Conservation (phyloP, 495 filamentous ascomycete species). For the Oleoguttula mirabilis region DNA sequence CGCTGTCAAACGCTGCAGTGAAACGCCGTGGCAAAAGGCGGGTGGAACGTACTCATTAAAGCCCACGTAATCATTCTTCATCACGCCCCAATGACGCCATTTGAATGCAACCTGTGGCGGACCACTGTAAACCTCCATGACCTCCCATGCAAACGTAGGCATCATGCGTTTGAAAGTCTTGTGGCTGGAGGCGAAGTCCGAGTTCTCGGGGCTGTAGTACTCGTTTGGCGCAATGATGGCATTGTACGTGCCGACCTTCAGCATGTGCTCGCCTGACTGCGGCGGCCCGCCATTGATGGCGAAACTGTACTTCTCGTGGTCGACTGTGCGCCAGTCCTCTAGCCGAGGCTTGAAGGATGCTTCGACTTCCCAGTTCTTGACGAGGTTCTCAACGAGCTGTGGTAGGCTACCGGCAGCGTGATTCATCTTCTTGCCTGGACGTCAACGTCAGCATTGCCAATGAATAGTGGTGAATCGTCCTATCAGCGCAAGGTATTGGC, state of each 20-base stretch:
- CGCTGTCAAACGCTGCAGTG: background rate
- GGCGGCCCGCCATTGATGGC: slow-evolving; percentile 47
- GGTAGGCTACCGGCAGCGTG: slow-evolving; percentile 46
- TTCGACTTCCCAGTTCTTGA: slow-evolving; percentile 64
- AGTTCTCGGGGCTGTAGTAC: slow-evolving; percentile 47
- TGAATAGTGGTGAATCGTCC: no score
- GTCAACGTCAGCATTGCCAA: background rate
- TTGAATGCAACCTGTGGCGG: slow-evolving; percentile 48
- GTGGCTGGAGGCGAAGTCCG: slow-evolving; percentile 47
- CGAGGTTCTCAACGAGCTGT: slow-evolving; percentile 51
- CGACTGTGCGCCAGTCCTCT: slow-evolving; percentile 52
- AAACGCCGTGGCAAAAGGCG: background rate
- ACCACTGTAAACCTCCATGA: slow-evolving; percentile 50
- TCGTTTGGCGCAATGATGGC: slow-evolving; percentile 48
- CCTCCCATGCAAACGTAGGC: slow-evolving; percentile 60
- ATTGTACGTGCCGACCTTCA: slow-evolving; percentile 55
- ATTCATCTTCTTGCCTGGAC: slow-evolving; percentile 40
- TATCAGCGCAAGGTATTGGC: no score
- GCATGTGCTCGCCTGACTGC: slow-evolving; percentile 50
- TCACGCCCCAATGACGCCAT: slow-evolving; percentile 55
- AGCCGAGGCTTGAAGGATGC: slow-evolving; percentile 51
- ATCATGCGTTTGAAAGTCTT: slow-evolving; percentile 61
- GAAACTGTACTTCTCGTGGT: slow-evolving; percentile 44
- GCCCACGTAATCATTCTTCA: slow-evolving; percentile 53
- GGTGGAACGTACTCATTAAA: slow-evolving; percentile 47